Evolutionary conservation across 352 stramenopile species (phyloP).

Genomic region (Phytopythium chamaehyphon): DNA sequence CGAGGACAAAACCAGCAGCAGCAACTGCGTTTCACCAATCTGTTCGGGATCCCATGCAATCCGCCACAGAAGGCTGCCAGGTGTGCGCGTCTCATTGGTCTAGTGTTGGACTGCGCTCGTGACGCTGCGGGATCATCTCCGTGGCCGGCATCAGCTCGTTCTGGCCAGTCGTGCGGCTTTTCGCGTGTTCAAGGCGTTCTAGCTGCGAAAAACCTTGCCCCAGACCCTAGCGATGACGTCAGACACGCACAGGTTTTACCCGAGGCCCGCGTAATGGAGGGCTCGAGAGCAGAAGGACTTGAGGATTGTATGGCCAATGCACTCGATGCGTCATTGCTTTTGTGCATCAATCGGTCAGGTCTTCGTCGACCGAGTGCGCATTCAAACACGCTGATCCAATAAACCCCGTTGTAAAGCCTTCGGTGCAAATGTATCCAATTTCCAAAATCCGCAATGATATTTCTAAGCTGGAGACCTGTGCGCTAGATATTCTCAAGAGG

Average conservation of each 20-base stretch:
- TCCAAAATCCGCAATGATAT: background rate
- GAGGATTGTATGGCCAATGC: background rate
- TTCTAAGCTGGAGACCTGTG: background rate
- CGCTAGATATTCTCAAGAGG: background rate
- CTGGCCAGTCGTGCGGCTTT: background rate
- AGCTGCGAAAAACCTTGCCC: background rate
- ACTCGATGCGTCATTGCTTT: no score
- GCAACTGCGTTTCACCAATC: no score
- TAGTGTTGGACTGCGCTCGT: background rate
- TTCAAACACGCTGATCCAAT: no score
- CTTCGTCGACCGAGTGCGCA: no score
- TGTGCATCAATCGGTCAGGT: no score
- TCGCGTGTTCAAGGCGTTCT: slow-evolving; percentile 3
- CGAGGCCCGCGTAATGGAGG: background rate
- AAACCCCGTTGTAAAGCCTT: no score
- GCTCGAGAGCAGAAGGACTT: background rate
- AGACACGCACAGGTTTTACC: slow-evolving; percentile 2
- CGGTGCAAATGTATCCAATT: background rate
- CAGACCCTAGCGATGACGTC: background rate
- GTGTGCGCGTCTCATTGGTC: background rate
- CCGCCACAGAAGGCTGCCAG: background rate
- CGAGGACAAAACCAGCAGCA: background rate
- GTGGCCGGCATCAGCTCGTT: background rate
- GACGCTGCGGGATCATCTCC: slow-evolving; percentile 3
- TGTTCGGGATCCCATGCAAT: background rate